Evolutionary conservation across 2,329 filamentous ascomycete genomes (phyloP).

Genomic region (Sarocladium oryzae): DNA sequence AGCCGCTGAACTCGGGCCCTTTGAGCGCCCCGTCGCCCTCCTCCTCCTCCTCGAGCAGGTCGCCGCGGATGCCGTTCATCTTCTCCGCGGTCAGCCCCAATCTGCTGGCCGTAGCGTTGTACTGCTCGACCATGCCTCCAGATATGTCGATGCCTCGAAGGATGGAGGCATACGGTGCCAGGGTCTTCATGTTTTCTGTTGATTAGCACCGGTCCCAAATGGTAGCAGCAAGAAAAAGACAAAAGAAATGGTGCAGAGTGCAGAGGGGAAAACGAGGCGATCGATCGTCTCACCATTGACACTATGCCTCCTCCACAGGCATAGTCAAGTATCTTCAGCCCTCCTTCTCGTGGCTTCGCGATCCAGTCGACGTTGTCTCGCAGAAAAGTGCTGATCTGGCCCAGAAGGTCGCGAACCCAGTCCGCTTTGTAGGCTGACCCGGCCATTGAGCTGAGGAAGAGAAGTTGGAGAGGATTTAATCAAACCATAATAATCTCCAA

Average conservation of each 20-base stretch:
- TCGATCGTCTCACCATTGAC: slow-evolving; percentile 18
- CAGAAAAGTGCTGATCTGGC: no score
- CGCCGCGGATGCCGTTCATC: slow-evolving; percentile 24
- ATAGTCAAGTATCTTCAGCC: slow-evolving; percentile 22
- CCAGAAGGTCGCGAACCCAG: no score
- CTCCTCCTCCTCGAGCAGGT: slow-evolving; percentile 20
- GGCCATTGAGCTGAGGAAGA: no score
- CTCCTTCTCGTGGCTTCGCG: no score
- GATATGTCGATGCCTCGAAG: slow-evolving; percentile 30
- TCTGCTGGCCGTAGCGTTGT: slow-evolving; percentile 21
- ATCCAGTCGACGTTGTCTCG: no score
- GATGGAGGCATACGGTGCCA: slow-evolving; percentile 21
- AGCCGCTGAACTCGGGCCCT: slow-evolving; percentile 17
- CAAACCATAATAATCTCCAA: no score
- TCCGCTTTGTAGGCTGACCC: no score
- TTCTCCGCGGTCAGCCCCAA: slow-evolving; percentile 16
- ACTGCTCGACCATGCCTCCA: slow-evolving; percentile 22
- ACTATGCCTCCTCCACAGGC: slow-evolving; percentile 24
- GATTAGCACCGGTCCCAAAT: not conserved
- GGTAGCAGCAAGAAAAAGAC: no score
- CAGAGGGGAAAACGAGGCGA: fast-evolving
- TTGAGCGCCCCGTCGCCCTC: slow-evolving; percentile 15
- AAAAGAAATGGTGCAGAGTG: no score
- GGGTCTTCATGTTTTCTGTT: not conserved
- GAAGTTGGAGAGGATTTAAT: no score